Conservation (phyloP, 345 rosid species). For the Camelina neglecta region DNA sequence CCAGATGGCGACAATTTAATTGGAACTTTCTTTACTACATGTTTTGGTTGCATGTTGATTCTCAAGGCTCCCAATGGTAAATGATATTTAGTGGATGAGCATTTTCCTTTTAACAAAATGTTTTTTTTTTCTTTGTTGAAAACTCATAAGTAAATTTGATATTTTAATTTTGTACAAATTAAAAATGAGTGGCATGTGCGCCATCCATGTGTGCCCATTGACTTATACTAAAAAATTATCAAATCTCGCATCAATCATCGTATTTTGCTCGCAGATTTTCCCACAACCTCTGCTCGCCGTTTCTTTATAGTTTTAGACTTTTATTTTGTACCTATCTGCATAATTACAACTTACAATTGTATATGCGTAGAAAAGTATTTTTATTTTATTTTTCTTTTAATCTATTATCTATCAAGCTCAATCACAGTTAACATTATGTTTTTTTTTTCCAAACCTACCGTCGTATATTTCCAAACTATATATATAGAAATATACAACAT, state of each 20-base stretch:
- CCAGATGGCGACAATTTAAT: background rate
- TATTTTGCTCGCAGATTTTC: slow-evolving; percentile 37
- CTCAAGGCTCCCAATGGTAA: background rate
- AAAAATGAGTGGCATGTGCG: slow-evolving; percentile 40
- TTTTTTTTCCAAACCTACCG: background rate
- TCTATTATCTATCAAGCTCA: slow-evolving; percentile 8
- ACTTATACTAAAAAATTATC: slow-evolving; percentile 22
- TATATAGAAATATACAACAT: background rate
- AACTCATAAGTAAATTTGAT: background rate
- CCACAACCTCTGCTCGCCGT: slow-evolving; percentile 28
- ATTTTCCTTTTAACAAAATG: background rate
- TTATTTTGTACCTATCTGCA: slow-evolving; percentile 30
- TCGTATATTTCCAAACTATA: background rate
- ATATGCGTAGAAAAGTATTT: background rate
- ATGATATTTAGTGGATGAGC: background rate
- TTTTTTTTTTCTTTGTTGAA: background rate
- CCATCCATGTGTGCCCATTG: slow-evolving; percentile 42
- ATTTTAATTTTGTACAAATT: background rate
- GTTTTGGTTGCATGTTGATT: slow-evolving; percentile 14
- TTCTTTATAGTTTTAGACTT: slow-evolving; percentile 26
- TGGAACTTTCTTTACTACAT: background rate
- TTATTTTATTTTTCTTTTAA: background rate
- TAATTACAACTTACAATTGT: background rate
- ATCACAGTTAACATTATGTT: slow-evolving; percentile 6
- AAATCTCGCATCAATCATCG: slow-evolving; percentile 45